Evolutionary conservation across 148 eudicot species (phyloP).

Genomic region (Amaranthus hypochondriacus): DNA sequence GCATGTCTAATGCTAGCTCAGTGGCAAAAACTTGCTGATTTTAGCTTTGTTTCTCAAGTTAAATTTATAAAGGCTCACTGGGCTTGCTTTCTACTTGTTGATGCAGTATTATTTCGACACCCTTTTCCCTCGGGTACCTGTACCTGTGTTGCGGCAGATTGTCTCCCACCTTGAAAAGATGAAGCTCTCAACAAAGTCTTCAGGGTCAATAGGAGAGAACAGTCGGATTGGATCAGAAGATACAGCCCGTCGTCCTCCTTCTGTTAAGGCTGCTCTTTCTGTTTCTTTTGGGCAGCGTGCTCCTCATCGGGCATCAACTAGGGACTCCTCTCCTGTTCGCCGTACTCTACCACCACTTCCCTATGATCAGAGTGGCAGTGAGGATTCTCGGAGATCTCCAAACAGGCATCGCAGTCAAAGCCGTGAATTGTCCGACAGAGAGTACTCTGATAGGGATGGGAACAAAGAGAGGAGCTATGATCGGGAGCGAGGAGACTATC

Average conservation of each 20-base stretch:
- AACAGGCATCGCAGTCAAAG: constrained; percentile 70
- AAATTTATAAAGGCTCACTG: background rate
- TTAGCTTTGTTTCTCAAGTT: background rate
- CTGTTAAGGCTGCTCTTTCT: constrained; percentile 95
- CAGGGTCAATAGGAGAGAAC: constrained; percentile 75
- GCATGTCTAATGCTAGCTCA: constrained; percentile 8
- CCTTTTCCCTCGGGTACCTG: constrained; percentile 89
- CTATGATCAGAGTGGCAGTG: constrained; percentile 40
- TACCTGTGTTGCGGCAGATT: constrained; percentile 68
- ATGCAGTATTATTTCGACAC: constrained; percentile 96
- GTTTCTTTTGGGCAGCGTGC: constrained; percentile 98
- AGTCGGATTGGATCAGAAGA: constrained; percentile 84
- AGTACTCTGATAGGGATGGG: constrained; percentile 37
- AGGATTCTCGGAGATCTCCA: constrained; percentile 64
- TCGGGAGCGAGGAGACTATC: constrained; percentile 30
- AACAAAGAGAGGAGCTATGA: constrained; percentile 28
- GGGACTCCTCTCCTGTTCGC: constrained; percentile 94
- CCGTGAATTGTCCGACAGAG: constrained; percentile 72
- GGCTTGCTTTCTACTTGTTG: constrained; percentile 5
- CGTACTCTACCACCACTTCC: constrained; percentile 57
- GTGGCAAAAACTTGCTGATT: constrained; percentile 1
- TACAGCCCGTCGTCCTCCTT: constrained; percentile 95
- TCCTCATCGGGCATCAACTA: constrained; percentile 90
- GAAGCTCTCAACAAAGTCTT: constrained; percentile 76
- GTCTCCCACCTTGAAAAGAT: constrained; percentile 61